phyloP scores from a whole-genome alignment of 805 yeast genomes.

The Nakazawaea ishiwadae region DNA sequence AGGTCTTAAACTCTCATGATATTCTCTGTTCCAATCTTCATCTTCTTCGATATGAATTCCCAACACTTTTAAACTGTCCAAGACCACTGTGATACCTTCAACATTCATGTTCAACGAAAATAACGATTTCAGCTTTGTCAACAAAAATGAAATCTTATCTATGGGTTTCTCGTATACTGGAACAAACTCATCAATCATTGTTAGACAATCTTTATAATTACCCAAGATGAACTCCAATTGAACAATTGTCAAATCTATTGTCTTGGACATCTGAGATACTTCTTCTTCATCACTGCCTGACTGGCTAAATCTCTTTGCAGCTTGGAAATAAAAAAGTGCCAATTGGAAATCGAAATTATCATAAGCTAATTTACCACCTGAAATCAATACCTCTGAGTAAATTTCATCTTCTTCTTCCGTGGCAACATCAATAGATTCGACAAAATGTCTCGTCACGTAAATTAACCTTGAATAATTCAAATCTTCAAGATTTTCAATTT shows the following conservation, averaged over 20 bases:
- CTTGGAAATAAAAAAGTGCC: conserved; percentile 35
- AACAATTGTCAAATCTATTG: conserved; percentile 27
- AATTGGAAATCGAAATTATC: conserved; percentile 36
- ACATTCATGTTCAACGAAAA: conserved; percentile 24
- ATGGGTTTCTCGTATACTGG: conserved; percentile 24
- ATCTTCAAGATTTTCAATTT: conserved; percentile 14
- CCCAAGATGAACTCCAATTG: conserved; percentile 27
- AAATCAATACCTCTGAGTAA: conserved; percentile 34
- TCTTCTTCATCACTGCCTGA: conserved; percentile 3
- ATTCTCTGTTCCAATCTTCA: conserved; percentile 20
- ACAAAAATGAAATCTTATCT: conserved; percentile 31
- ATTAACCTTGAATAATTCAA: conserved; percentile 20
- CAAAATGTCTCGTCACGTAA: conserved; percentile 35
- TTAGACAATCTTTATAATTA: conserved; percentile 30
- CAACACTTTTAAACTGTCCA: conserved; percentile 29
- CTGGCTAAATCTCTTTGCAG: conserved; percentile 27
- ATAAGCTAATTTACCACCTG: conserved; percentile 41
- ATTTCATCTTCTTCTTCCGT: conserved; percentile 30
- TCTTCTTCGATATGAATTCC: conserved; percentile 30
- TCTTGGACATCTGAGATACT: conserved; percentile 21
- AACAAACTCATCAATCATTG: conserved; percentile 28
- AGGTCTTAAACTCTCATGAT: conserved; percentile 20
- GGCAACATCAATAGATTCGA: conserved; percentile 29
- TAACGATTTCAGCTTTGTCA: conserved; percentile 33
- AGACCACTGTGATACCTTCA: conserved; percentile 31